Base-by-base conservation (phyloP, 2,329 filamentous ascomycete species). In the Claviceps fusiformis region DNA sequence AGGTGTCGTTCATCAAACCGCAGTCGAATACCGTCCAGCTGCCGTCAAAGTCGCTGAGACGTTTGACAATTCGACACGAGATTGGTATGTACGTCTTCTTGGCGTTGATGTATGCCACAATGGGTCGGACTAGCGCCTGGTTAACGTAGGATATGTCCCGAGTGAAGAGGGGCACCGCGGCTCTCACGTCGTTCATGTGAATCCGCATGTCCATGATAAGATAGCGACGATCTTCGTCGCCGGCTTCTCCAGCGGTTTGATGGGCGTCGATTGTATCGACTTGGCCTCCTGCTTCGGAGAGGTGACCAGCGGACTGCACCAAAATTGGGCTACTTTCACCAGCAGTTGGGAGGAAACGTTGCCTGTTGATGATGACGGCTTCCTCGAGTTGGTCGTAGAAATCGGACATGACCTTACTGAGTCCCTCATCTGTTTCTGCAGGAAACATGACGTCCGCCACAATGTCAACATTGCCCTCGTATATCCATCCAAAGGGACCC, bases 71-170 rank as follows among this genome's bases (percentile, higher is more conserved):
- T 58, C 92, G 86, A 71, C 93, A 97, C 62, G 86, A 87, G 63
- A 98, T 89, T 31, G 93, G 93, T 47, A 98, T 97, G 65, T 95
- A 97, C 0, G 92, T 95, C 65, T 85, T 86, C 68, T 90, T 89
- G 46, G 89, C 88, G 70, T 98, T 98, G 71, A 98, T 97, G 68
- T 97, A 98, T 7, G 93, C 93, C 45, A 98, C 91, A 58, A 98
- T 98, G 17, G 93, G 93, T 5, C 93, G 83, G 41, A 97, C 89
- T 5, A 97, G 82, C 1, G 93, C 90, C 68, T 95, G 95, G 70
- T 96, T 97, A 64, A 96, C 87, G 68, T 97, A 98, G 0, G 89
- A 95, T 51, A 97, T 81, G 65, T 96, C 87, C 17, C 82, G 85
- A 1, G 87, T 95, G 72, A 98, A 97, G 52, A 97, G 79, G 0